Evolutionary conservation across 2,329 filamentous ascomycete genomes (phyloP).

Genomic region (Epichloe sylvatica): DNA sequence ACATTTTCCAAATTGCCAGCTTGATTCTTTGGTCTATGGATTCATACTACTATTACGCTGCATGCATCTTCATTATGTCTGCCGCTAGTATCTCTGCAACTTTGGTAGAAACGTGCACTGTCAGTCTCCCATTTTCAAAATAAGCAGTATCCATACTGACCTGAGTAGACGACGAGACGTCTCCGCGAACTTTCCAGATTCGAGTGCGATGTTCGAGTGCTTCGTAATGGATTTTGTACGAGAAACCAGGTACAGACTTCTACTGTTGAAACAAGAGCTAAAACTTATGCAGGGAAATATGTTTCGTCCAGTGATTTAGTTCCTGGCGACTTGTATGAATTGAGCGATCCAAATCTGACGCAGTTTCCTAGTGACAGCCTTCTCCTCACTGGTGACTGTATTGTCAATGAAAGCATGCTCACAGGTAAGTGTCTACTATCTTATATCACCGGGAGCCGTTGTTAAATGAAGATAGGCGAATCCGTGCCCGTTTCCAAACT

Average conservation of each 20-base stretch:
- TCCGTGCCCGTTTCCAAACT: constrained; percentile 92
- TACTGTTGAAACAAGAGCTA: not conserved
- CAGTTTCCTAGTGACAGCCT: constrained; percentile 90
- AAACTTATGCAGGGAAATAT: constrained; percentile 49
- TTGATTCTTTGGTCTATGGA: constrained; percentile 89
- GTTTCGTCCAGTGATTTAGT: constrained; percentile 78
- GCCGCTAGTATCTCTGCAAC: constrained; percentile 83
- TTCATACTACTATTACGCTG: constrained; percentile 94
- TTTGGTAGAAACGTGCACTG: constrained; percentile 73
- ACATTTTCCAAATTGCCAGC: constrained; percentile 94
- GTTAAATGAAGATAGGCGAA: constrained; percentile 43
- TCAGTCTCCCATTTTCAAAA: constrained; percentile 25
- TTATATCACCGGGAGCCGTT: not conserved
- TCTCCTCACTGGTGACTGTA: constrained; percentile 83
- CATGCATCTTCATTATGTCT: constrained; percentile 90
- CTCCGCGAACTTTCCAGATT: constrained; percentile 86
- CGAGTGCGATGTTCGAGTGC: constrained; percentile 85
- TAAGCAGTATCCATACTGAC: constrained; percentile 1
- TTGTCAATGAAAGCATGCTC: constrained; percentile 98
- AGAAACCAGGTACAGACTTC: constrained; percentile 5
- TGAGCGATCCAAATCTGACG: constrained; percentile 79
- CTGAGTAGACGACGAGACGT: constrained; percentile 65
- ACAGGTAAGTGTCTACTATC: constrained; percentile 38
- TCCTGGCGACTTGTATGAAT: constrained; percentile 90
- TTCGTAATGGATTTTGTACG: constrained; percentile 86